Evolutionary conservation across 169 alveolate genomes (phyloP).

Genomic region (Plasmodium billcollinsi): DNA sequence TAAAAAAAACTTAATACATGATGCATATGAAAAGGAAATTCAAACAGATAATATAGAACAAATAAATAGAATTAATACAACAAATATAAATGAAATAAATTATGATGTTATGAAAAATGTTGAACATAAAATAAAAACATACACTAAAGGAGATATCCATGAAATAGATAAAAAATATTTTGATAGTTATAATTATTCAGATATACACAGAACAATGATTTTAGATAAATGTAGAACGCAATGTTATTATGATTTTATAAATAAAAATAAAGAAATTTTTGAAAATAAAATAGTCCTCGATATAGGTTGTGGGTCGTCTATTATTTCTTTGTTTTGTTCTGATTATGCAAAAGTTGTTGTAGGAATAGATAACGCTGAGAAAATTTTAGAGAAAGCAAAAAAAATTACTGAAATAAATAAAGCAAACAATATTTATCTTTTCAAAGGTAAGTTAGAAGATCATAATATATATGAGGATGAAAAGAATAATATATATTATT

Average conservation of each 20-base stretch:
- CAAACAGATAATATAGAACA: background rate
- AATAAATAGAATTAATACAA: background rate
- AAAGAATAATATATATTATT: slow-evolving; percentile 86
- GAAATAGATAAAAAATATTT: slow-evolving; percentile 86
- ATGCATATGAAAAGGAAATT: background rate
- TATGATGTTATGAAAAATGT: background rate
- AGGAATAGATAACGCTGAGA: slow-evolving; percentile 95
- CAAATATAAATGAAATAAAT: background rate
- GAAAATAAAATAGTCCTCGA: slow-evolving; percentile 95
- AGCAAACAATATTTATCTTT: slow-evolving; percentile 93
- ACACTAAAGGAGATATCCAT: background rate
- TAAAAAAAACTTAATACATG: background rate
- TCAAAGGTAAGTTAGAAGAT: slow-evolving; percentile 89
- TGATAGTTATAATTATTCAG: slow-evolving; percentile 91
- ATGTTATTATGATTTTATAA: slow-evolving; percentile 92
- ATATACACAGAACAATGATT: slow-evolving; percentile 95
- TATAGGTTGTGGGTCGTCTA: slow-evolving; percentile 98
- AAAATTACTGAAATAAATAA: slow-evolving; percentile 94
- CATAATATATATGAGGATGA: slow-evolving; percentile 87
- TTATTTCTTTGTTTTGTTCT: slow-evolving; percentile 96
- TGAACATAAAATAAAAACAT: background rate
- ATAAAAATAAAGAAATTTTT: slow-evolving; percentile 84
- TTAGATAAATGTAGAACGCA: slow-evolving; percentile 92
- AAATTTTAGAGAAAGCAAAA: slow-evolving; percentile 91
- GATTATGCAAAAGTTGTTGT: slow-evolving; percentile 80